phyloP scores from a whole-genome alignment of 192 early-diverging fungal genomes.

The Coemansia sp. region DNA sequence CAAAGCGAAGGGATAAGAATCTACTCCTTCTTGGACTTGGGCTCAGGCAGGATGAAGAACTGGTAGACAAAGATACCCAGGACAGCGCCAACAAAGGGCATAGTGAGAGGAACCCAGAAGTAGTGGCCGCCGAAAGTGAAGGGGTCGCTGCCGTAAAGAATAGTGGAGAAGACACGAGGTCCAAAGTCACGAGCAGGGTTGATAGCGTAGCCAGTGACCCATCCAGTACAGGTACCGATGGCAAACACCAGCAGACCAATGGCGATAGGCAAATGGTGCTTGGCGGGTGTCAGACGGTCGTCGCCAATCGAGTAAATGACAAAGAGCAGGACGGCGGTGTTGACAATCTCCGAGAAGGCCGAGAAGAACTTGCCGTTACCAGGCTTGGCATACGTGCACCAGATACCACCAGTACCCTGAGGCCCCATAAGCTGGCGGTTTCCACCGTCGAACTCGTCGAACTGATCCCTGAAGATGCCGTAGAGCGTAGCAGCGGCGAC shows the following conservation, averaged over 20 bases:
- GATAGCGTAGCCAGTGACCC: constrained; percentile 70
- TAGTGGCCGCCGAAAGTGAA: constrained; percentile 75
- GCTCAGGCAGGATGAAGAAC: constrained; percentile 61
- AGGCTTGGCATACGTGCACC: constrained; percentile 65
- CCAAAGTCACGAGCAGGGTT: constrained; percentile 85
- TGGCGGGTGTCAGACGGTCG: constrained; percentile 61
- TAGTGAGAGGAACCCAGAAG: constrained; percentile 72
- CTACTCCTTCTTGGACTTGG: constrained; percentile 52
- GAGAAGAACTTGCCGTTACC: constrained; percentile 62
- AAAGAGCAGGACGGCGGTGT: constrained; percentile 69
- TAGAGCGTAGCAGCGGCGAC: constrained; percentile 72
- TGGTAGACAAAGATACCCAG: constrained; percentile 65
- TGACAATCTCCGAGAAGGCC: constrained; percentile 68
- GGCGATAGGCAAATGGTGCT: constrained; percentile 60
- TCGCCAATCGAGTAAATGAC: constrained; percentile 68
- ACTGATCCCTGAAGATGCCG: constrained; percentile 63
- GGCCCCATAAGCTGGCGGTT: constrained; percentile 54
- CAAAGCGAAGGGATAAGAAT: not conserved
- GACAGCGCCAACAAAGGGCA: constrained; percentile 69
- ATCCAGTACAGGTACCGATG: constrained; percentile 69
- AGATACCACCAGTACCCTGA: constrained; percentile 65
- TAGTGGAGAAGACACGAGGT: constrained; percentile 72
- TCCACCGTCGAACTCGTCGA: constrained; percentile 62
- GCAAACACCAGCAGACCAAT: constrained; percentile 65
- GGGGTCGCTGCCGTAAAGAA: constrained; percentile 67